A percentile compares a stretch with the other conserved stretches of the same genome.
Conservation (phyloP, 2,329 filamentous ascomycete genomes). For the Fusarium decemcellulare region DNA sequence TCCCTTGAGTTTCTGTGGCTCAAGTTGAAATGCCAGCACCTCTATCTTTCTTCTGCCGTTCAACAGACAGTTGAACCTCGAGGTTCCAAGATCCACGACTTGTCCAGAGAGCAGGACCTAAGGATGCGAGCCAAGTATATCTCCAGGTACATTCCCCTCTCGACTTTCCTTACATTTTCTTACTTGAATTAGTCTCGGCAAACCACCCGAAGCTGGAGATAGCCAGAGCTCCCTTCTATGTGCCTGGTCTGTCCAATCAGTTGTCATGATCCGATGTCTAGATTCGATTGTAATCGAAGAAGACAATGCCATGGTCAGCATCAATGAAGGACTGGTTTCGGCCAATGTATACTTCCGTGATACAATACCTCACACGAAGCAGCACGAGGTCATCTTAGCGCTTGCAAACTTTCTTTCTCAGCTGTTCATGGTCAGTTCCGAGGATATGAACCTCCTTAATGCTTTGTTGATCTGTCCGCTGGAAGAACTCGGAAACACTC, state of each 20-base stretch:
- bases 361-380: not conserved
- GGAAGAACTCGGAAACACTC: not conserved
- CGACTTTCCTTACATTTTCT: not conserved
- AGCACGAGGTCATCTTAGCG: not conserved
- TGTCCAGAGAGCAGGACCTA: not conserved
- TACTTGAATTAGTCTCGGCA: not conserved
- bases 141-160: not conserved
- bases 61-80: not conserved
- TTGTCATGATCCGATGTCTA: not conserved
- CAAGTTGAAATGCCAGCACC: not conserved
- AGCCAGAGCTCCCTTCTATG: not conserved
- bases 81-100: not conserved
- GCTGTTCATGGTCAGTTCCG: not conserved
- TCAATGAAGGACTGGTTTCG: not conserved
- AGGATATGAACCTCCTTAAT: not conserved
- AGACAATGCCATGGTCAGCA: not conserved
- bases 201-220: not conserved
- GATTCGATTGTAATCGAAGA: not conserved
- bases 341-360: not conserved
- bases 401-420: not conserved
- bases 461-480: not conserved
- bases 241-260: not conserved
- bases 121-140: not conserved
- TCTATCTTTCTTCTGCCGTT: not conserved
- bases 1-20: not conserved